Base-by-base conservation (phyloP, 2,329 filamentous ascomycete species). In the Fusarium hainanense region DNA sequence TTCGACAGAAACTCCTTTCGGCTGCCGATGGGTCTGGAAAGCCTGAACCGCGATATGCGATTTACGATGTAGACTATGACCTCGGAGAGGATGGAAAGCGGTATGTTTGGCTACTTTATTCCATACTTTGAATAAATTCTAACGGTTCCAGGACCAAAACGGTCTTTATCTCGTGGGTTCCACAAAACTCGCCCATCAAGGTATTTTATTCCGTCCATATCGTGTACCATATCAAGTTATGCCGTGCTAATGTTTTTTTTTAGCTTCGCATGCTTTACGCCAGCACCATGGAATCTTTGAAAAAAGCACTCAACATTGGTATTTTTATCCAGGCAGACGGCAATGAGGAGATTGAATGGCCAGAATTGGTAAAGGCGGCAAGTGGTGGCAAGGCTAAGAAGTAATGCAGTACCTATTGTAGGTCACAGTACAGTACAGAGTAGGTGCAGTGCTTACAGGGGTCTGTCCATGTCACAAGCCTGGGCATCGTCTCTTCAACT, bases 181-280 rank as follows among this genome's bases (percentile, higher is more conserved):
- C 70, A 1, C 20, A n/a, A 6, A 48, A 16, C 4, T 25, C 67
- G 4, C 20, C 69, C 9, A 66, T 72, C 34, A 72, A 68, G 69
- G 70, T 72, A 50, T 18, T 18, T 20, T 20, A 14, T 28, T 37
- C 34, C 10, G 4, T 30, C 44, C 42, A 28, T 27, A n/a, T 34
- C 18, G 34, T 37, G 34, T 37, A 2, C 18, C 10, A 11, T 16
- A 5, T 14, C 3, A 21, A 4, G 6, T 6, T 2, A 40, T 3
- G 8, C 8, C 4, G 12, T 20, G 5, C 20, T 46, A 28, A 20
- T 14, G 4, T 3, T 21, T 23, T 10, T 5, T 23, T 10, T 6
- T 12, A 72, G 70, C 57, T 68, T 32, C 70, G 70, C 11, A 72
- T 68, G 69, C 44, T 72, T 9, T 69, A 72, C n/a, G 69, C 70